phyloP scores from a whole-genome alignment of 768 basidiomycete genomes.

The Suillus discolor region DNA sequence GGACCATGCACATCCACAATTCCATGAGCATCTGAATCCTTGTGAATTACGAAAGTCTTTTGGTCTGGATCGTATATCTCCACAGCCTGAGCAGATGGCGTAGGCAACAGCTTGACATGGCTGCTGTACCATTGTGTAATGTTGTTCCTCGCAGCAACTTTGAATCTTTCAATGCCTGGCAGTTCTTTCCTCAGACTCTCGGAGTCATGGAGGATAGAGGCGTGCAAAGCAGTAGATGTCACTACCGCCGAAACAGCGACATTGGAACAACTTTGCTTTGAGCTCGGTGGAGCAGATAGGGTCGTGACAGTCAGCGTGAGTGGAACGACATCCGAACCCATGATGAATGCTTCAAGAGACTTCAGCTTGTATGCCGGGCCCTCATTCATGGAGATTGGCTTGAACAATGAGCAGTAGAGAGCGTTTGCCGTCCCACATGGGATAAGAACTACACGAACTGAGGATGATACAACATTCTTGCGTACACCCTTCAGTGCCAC shows the following conservation, averaged over 20 bases:
- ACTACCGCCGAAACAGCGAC: constrained; percentile 73
- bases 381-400: constrained; percentile 37
- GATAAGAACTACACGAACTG: constrained; percentile 52
- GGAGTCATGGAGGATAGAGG: constrained; percentile 80
- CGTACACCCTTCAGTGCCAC: constrained; percentile 23
- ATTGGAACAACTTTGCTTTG: constrained; percentile 22
- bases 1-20: constrained; percentile 66
- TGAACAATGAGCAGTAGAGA: constrained; percentile 78
- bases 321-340: constrained; percentile 37
- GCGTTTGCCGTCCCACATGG: constrained; percentile 96
- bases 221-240: constrained; percentile 83
- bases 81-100: constrained; percentile 41
- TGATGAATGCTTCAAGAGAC: constrained; percentile 57
- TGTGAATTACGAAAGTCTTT: constrained; percentile 49
- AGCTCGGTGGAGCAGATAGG: constrained; percentile 35
- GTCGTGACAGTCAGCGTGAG: constrained; percentile 60
- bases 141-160: constrained; percentile 80
- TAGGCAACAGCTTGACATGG: constrained; percentile 56
- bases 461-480: constrained; percentile 15
- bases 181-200: constrained; percentile 68
- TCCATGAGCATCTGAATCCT: constrained; percentile 35
- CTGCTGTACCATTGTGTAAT: constrained; percentile 71
- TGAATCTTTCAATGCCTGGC: constrained; percentile 85
- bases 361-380: constrained; percentile 48
- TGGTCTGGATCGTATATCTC: constrained; percentile 61